phyloP scores from a whole-genome alignment of 495 filamentous ascomycete species.

The Parmelia sp. region DNA sequence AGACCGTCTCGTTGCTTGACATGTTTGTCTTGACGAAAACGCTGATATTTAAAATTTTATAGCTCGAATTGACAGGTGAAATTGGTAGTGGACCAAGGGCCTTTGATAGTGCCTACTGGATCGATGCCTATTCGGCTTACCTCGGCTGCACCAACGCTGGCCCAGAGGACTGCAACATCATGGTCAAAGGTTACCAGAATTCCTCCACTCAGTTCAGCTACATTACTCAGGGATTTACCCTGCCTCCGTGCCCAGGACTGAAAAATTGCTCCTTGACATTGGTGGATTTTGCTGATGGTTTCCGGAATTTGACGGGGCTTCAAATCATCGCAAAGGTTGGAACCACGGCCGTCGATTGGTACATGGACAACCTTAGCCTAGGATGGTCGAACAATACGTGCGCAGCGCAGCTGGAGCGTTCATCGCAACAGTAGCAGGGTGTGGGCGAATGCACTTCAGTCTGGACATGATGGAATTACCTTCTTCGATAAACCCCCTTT shows the following conservation, averaged over 20 bases:
- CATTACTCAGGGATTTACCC: constrained; percentile 30
- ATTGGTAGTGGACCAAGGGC: constrained; percentile 39
- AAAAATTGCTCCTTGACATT: constrained; percentile 33
- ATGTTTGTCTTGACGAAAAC: not conserved
- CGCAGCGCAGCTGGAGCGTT: constrained; percentile 28
- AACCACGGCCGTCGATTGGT: constrained; percentile 30
- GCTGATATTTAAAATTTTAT: not conserved
- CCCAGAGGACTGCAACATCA: constrained; percentile 32
- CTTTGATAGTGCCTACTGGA: constrained; percentile 37
- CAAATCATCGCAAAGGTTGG: constrained; percentile 37
- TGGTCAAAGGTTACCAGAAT: constrained; percentile 34
- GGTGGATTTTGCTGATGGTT: constrained; percentile 31
- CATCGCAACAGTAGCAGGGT: constrained; percentile 17
- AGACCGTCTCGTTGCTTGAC: not conserved
- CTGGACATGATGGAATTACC: not conserved
- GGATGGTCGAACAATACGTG: constrained; percentile 43
- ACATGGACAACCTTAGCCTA: constrained; percentile 38
- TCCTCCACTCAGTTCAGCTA: constrained; percentile 21
- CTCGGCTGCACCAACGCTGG: constrained; percentile 40
- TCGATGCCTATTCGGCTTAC: constrained; percentile 36
- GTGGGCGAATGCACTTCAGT: not conserved
- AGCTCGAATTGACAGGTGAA: constrained; percentile 33
- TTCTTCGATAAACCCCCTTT: not conserved
- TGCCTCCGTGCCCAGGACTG: constrained; percentile 32
- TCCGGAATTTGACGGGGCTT: constrained; percentile 36